These are phyloP conservation scores for Myrica gale DNA, from an alignment of 306 rosid species.

Conservation along the genomic window DNA sequence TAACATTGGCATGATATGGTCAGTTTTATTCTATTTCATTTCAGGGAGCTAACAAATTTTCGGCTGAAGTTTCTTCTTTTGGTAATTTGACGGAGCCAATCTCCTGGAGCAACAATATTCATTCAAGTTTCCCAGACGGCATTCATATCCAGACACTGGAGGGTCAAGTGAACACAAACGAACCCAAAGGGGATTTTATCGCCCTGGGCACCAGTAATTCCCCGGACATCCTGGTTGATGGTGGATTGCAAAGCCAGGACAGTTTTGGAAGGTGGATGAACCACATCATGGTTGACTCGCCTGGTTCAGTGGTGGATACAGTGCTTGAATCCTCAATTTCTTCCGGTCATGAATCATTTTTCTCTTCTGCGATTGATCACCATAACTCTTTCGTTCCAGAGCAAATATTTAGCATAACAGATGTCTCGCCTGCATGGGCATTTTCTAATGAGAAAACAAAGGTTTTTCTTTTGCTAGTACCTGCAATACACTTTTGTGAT, in stretches of 20 bases:
- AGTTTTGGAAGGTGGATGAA: slow-evolving; percentile 89
- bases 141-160: slow-evolving; percentile 35
- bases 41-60: slow-evolving; percentile 49
- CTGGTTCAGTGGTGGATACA: slow-evolving; percentile 53
- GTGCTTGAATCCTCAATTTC: slow-evolving; percentile 53
- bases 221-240: slow-evolving; percentile 36
- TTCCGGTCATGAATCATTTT: slow-evolving; percentile 41
- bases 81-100: slow-evolving; percentile 39
- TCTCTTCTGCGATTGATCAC: slow-evolving; percentile 41
- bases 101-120: slow-evolving; percentile 31
- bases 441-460: slow-evolving; percentile 79
- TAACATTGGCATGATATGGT: background rate
- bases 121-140: slow-evolving; percentile 38
- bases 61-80: slow-evolving; percentile 43
- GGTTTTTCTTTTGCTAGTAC: slow-evolving; percentile 46
- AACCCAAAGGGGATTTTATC: slow-evolving; percentile 33
- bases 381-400: slow-evolving; percentile 57
- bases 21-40: slow-evolving; percentile 29
- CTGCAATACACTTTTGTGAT: slow-evolving; percentile 4
- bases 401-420: slow-evolving; percentile 71
- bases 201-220: slow-evolving; percentile 36
- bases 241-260: slow-evolving; percentile 70
- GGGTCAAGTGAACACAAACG: slow-evolving; percentile 45
- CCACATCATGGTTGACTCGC: slow-evolving; percentile 51
- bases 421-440: slow-evolving; percentile 77